A percentile compares a stretch with the other conserved stretches of the same genome.
Evolutionary conservation across 2,329 filamentous ascomycete genomes (phyloP).

Genomic region (Colletotrichum musicola): DNA sequence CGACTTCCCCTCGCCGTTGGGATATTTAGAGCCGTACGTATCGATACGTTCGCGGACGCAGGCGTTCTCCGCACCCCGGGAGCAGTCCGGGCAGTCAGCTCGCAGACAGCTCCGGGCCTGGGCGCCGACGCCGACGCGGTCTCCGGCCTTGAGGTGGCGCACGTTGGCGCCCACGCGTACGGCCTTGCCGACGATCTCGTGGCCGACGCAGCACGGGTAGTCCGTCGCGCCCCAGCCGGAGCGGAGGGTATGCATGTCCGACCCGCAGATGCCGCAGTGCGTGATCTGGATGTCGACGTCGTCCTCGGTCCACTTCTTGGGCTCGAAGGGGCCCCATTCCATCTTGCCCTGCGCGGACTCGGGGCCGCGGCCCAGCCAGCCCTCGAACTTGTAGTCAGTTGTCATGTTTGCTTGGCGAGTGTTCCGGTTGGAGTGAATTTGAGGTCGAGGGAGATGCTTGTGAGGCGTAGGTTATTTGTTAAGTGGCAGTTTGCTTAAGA

Average conservation of each 20-base stretch:
- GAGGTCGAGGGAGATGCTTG: not conserved
- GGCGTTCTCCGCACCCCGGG: slow-evolving; percentile 55
- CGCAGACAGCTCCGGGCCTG: slow-evolving; percentile 67
- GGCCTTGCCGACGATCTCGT: slow-evolving; percentile 73
- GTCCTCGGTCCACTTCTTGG: slow-evolving; percentile 73
- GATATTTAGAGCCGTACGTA: slow-evolving; percentile 66
- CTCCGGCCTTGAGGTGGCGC: slow-evolving; percentile 67
- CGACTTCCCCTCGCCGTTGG: slow-evolving; percentile 64
- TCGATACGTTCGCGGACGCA: slow-evolving; percentile 53
- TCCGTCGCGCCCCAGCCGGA: slow-evolving; percentile 62
- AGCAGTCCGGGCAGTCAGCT: slow-evolving; percentile 57
- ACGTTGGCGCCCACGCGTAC: slow-evolving; percentile 64
- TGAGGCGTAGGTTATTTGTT: not conserved
- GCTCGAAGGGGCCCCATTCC: slow-evolving; percentile 68
- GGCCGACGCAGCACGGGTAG: slow-evolving; percentile 67
- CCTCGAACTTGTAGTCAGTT: slow-evolving; percentile 61
- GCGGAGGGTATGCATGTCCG: slow-evolving; percentile 69
- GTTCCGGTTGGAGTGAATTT: not conserved
- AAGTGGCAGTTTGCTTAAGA: not conserved
- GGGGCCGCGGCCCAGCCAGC: slow-evolving; percentile 60
- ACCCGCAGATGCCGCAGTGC: slow-evolving; percentile 75
- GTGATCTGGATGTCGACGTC: slow-evolving; percentile 75
- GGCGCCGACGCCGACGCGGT: slow-evolving; percentile 73
- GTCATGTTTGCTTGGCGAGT: slow-evolving; percentile 39
- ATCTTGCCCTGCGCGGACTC: slow-evolving; percentile 62